Percentiles rank a stretch among this genome's conserved stretches.
These are phyloP conservation scores for Suillus fuscotomentosus DNA, from an alignment of 768 basidiomycete species.

Conservation along the genomic window DNA sequence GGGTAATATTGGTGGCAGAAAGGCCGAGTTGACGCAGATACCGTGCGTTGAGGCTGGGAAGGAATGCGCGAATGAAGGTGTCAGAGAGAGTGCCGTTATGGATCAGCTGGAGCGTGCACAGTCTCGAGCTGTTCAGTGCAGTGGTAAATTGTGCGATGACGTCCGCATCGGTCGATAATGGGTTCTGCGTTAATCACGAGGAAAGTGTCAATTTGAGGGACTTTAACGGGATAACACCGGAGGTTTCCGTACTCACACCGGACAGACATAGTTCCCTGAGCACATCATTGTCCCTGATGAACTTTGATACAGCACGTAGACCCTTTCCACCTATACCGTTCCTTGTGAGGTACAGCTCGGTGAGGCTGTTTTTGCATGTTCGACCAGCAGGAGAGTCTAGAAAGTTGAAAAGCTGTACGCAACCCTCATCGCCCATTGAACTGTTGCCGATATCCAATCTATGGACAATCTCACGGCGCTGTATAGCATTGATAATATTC, in stretches of 20 bases:
- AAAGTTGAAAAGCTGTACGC: conserved; percentile 51
- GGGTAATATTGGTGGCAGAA: conserved; percentile 50
- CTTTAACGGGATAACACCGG: not conserved
- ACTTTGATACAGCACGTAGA: conserved; percentile 51
- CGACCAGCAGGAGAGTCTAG: conserved; percentile 48
- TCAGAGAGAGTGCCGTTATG: conserved; percentile 51
- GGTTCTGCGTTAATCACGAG: conserved; percentile 35
- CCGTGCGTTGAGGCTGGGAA: conserved; percentile 48
- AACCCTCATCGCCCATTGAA: conserved; percentile 56
- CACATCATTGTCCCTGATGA: conserved; percentile 44
- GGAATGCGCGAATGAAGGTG: conserved; percentile 44
- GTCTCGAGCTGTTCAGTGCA: conserved; percentile 53
- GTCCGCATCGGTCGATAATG: conserved; percentile 35
- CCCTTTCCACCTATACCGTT: conserved; percentile 57
- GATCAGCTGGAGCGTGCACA: conserved; percentile 51
- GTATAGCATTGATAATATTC: conserved; percentile 46
- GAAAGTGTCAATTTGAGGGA: conserved; percentile 12
- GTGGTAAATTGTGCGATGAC: conserved; percentile 39
- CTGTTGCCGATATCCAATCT: conserved; percentile 58
- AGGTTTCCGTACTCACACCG: conserved; percentile 41
- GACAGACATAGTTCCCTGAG: conserved; percentile 55
- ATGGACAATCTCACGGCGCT: conserved; percentile 44
- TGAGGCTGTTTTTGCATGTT: conserved; percentile 38
- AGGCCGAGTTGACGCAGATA: conserved; percentile 54
- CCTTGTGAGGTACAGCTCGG: conserved; percentile 56